These are phyloP conservation scores for Triticum monococcum DNA, from an alignment of 176 grass and related monocot species.

Conservation along the genomic window DNA sequence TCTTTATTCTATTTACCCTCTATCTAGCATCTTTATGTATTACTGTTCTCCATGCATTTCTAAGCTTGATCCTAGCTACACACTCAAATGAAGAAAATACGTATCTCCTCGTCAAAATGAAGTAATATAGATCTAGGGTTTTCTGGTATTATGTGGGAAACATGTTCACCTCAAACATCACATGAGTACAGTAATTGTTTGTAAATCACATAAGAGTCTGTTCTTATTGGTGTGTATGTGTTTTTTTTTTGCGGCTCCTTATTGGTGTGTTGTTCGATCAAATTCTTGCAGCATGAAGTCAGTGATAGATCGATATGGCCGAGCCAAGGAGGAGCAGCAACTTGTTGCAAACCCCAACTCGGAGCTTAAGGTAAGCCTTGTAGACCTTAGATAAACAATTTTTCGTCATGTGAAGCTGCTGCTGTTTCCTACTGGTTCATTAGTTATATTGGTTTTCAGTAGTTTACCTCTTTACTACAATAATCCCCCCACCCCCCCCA, in stretches of 20 bases:
- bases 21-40: neutral
- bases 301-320: constrained; percentile 71
- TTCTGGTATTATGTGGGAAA: neutral
- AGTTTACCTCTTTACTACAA: neutral
- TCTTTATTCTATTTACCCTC: neutral
- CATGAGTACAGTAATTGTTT: neutral
- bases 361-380: constrained; percentile 64
- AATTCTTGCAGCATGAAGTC: constrained; percentile 60
- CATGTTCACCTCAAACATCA: neutral
- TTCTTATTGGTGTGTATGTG: neutral
- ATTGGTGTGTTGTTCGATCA: neutral
- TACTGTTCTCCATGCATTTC: neutral
- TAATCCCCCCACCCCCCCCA: no score
- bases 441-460: neutral
- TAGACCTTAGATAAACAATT: neutral
- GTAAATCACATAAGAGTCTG: neutral
- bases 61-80: neutral
- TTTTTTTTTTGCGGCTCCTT: neutral
- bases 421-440: neutral
- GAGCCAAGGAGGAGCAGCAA: constrained; percentile 60
- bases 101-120: neutral
- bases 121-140: neutral
- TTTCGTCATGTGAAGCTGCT: neutral
- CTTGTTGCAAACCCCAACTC: constrained; percentile 51
- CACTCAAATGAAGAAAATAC: neutral